These are phyloP conservation scores for Aspergillus bridgeri DNA, from an alignment of 495 filamentous ascomycete genomes.

Conservation along the genomic window DNA sequence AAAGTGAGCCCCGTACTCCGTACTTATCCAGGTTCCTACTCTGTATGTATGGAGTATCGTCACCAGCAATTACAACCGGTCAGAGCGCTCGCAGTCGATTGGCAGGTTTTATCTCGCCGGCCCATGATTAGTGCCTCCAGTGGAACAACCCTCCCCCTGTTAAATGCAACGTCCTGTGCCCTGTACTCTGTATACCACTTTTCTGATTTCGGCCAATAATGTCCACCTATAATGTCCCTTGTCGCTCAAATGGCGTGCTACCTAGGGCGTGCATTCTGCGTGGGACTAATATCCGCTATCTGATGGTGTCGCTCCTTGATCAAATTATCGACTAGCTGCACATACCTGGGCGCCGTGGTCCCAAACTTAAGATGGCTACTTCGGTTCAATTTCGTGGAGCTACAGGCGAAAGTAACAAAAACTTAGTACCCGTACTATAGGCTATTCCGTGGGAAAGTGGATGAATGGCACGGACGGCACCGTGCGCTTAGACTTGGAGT, in stretches of 20 bases:
- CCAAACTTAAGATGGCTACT: not conserved
- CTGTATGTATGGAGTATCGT: no score
- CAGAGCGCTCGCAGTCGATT: not conserved
- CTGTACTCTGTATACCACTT: not conserved
- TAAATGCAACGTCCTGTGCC: not conserved
- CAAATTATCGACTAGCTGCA: not conserved
- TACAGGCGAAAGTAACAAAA: not conserved
- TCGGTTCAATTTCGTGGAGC: not conserved
- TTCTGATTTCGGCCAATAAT: not conserved
- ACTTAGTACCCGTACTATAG: not conserved
- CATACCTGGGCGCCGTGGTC: not conserved
- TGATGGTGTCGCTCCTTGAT: not conserved
- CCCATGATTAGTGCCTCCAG: not conserved
- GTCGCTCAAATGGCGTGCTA: not conserved
- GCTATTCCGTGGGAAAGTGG: not conserved
- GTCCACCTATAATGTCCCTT: not conserved
- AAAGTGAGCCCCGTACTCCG: constrained; percentile 3
- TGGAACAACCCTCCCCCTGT: not conserved
- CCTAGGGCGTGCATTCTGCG: not conserved
- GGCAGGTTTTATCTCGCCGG: not conserved
- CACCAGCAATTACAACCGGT: not conserved
- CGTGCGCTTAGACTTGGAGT: not conserved
- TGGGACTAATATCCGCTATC: not conserved
- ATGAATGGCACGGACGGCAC: not conserved
- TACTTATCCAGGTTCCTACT: not conserved